Conservation (phyloP, 345 rosid genomes). For the Populus ilicifolia region DNA sequence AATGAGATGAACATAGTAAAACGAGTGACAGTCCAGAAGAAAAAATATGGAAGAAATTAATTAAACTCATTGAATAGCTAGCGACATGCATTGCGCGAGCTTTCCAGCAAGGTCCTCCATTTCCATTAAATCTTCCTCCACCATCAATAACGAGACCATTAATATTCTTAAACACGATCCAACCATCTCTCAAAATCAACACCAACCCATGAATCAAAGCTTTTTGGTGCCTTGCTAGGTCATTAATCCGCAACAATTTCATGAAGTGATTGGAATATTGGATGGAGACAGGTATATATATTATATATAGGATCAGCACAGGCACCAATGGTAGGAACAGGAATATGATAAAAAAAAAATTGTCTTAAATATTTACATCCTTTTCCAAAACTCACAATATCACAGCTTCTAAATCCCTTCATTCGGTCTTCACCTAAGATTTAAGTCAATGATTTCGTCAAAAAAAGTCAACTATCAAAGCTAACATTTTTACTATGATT, state of each 20-base stretch:
- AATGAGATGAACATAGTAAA: too few relatives aligned
- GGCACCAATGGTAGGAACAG: background rate
- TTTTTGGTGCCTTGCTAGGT: slow-evolving; percentile 19
- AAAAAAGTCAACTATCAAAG: background rate
- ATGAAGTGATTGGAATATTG: background rate
- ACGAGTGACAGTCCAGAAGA: background rate
- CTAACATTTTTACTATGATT: background rate
- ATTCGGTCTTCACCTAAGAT: background rate
- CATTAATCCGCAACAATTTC: slow-evolving; percentile 14
- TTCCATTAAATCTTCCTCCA: slow-evolving; percentile 18
- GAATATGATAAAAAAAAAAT: too few relatives aligned
- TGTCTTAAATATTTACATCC: background rate
- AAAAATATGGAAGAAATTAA: background rate
- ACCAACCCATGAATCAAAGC: background rate
- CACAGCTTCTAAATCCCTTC: background rate
- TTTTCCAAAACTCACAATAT: background rate
- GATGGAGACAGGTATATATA: background rate
- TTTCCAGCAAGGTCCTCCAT: slow-evolving; percentile 9
- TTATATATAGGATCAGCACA: background rate
- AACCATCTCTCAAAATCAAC: too few relatives aligned
- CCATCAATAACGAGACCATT: slow-evolving; percentile 14
- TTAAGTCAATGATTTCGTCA: background rate
- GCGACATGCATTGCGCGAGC: background rate
- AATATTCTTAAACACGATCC: background rate
- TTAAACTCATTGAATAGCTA: too few relatives aligned